Percentiles rank a stretch among this genome's conserved stretches.
phyloP scores from a whole-genome alignment of 2,329 filamentous ascomycete genomes.

The Thelonectria discophora region DNA sequence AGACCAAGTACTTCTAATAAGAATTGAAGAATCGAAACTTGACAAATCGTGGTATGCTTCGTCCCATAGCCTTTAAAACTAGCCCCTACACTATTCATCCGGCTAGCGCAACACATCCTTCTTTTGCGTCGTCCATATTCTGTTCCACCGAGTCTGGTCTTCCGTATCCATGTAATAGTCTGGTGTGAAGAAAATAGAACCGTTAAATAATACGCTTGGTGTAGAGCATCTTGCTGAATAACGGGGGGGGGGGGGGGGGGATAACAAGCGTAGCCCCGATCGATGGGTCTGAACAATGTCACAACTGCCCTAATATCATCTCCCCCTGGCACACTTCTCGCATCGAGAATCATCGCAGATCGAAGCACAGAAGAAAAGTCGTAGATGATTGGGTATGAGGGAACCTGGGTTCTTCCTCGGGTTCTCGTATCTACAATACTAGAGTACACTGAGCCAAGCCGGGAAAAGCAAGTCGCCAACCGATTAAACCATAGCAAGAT shows the following conservation, averaged over 20 bases:
- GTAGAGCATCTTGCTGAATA: no score
- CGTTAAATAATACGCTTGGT: neutral
- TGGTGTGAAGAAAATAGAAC: neutral
- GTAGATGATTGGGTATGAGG: slow-evolving; percentile 44
- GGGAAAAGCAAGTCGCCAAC: slow-evolving; percentile 48
- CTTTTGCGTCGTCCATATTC: neutral
- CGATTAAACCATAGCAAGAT: slow-evolving; percentile 90
- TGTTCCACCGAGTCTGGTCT: slow-evolving; percentile 1
- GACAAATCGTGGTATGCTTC: neutral
- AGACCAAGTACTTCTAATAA: neutral
- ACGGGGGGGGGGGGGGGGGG: no score
- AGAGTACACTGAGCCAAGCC: slow-evolving; percentile 69
- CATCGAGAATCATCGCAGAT: neutral
- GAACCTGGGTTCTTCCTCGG: slow-evolving; percentile 46
- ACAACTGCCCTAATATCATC: neutral
- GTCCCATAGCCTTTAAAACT: neutral
- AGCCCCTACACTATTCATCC: neutral
- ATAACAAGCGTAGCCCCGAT: neutral
- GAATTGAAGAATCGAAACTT: neutral
- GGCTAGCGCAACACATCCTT: no score
- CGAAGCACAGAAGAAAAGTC: slow-evolving; percentile 37
- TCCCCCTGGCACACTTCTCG: neutral
- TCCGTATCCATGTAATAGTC: neutral
- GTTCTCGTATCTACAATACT: slow-evolving; percentile 74
- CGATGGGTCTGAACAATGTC: neutral